Evolutionary conservation across 306 rosid genomes (phyloP), one percentile per base, ranked within the genome.

Genomic region (Potentilla sterilis): DNA sequence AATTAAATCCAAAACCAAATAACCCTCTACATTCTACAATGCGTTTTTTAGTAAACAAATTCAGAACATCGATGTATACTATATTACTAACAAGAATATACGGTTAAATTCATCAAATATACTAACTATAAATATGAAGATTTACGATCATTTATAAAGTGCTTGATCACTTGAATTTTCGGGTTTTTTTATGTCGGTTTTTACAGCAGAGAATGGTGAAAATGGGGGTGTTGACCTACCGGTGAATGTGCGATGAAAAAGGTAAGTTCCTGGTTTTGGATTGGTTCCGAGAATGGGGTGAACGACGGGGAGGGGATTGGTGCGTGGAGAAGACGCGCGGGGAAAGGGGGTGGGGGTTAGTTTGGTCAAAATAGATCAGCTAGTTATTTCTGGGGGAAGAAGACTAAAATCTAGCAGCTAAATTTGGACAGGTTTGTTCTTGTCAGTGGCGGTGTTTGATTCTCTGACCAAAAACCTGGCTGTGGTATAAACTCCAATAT

Each of bases 281-380:
- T 48, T 35, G 48, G 75, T 18, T 32, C 74, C 44, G 19, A 70
- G 74, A 48, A 48, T 32, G 74, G 28, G 16, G 57, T 8, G 0
- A 37, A 7, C 70, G 34, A 65, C 7, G 54, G 4, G 72, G 4
- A 11, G 4, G 28, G 51, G 76, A 59, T 69, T 62, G 77, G 54
- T 10, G 62, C 62, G 77, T 76, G 73, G 16, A 7, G 0, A 1
- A 2, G 75, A 80, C 75, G 34, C 21, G 79, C 6, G 24, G 6
- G 3, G 4, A 9, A 18, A 49, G 37, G 2, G 12, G 28, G 59
- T 16, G 37, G 28, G 4, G 67, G 43, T 11, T 69, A 21, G 35
- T 40, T 46, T 37, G 67, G 76, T 81, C 79, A 77, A 77, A 47
- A 65, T n/a, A 3, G 55, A 63, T 1, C 32, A 35, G 78, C 81